Conservation (phyloP, 1,139 yeast species). For the Blastobotrys persicus region DNA sequence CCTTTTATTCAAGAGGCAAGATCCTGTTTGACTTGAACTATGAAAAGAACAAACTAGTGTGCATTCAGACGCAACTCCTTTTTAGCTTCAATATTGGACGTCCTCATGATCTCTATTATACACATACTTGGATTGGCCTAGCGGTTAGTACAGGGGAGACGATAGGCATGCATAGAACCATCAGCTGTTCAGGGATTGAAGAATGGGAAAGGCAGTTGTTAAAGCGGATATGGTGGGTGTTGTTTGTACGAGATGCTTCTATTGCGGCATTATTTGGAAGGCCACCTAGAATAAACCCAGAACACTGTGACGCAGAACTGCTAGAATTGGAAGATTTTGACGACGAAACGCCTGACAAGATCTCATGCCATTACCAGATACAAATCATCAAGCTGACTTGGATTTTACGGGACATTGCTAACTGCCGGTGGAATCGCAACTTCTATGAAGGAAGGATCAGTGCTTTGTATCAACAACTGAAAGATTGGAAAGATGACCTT, state of each 20-base stretch:
- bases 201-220: slow-evolving; percentile 48
- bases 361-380: slow-evolving; percentile 36
- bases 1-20: slow-evolving; percentile 60
- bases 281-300: slow-evolving; percentile 54
- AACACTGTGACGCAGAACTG: slow-evolving; percentile 65
- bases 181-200: slow-evolving; percentile 24
- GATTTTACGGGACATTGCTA: slow-evolving; percentile 8
- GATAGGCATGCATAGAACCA: slow-evolving; percentile 54
- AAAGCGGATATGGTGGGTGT: slow-evolving; percentile 63
- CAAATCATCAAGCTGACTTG: slow-evolving; percentile 6
- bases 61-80: slow-evolving; percentile 51
- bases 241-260: slow-evolving; percentile 58
- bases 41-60: slow-evolving; percentile 57
- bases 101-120: slow-evolving; percentile 58
- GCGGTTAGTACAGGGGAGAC: slow-evolving; percentile 63
- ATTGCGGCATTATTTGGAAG: slow-evolving; percentile 62
- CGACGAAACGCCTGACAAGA: slow-evolving; percentile 44
- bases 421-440: slow-evolving; percentile 5
- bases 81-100: slow-evolving; percentile 62
- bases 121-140: slow-evolving; percentile 60
- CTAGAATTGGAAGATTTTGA: slow-evolving; percentile 52
- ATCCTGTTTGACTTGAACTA: slow-evolving; percentile 58
- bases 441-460: slow-evolving; percentile 2
- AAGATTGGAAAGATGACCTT: slow-evolving; percentile 8
- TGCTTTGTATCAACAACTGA: slow-evolving; percentile 1